phyloP scores from a whole-genome alignment of 768 basidiomycete species.

The Cystofilobasidium ferigula region DNA sequence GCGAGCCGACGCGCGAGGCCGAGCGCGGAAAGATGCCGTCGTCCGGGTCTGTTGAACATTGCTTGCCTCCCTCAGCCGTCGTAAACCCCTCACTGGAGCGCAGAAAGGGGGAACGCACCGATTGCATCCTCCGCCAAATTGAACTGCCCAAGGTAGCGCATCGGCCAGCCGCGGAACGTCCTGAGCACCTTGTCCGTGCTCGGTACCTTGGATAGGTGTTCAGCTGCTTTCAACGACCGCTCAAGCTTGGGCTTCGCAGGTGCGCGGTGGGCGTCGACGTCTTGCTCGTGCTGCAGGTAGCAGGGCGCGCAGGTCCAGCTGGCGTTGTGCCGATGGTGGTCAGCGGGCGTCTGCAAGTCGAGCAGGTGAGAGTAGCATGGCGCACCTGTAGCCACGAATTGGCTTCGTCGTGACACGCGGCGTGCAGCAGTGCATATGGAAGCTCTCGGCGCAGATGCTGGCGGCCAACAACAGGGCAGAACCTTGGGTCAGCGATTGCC shows the following conservation, averaged over 20 bases:
- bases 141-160: constrained; percentile 83
- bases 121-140: background rate
- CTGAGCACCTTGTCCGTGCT: background rate
- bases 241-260: constrained; percentile 1
- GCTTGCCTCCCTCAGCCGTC: no score
- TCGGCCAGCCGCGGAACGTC: constrained; percentile 41
- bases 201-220: constrained; percentile 3
- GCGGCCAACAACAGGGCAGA: background rate
- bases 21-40: constrained; percentile 93
- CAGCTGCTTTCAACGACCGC: background rate
- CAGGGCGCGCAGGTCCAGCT: constrained; percentile 13
- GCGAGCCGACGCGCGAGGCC: constrained; percentile 76
- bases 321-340: background rate
- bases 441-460: constrained; percentile 17
- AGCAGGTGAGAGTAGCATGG: background rate
- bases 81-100: no score
- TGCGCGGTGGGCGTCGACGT: constrained; percentile 1
- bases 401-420: constrained; percentile 14
- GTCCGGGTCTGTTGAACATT: constrained; percentile 61
- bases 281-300: background rate
- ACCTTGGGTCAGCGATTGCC: background rate
- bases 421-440: constrained; percentile 20
- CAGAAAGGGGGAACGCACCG: background rate
- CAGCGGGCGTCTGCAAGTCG: background rate
- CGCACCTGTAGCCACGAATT: constrained; percentile 22